phyloP scores from a whole-genome alignment of 352 stramenopile species.

The Globisporangium viniferum region DNA sequence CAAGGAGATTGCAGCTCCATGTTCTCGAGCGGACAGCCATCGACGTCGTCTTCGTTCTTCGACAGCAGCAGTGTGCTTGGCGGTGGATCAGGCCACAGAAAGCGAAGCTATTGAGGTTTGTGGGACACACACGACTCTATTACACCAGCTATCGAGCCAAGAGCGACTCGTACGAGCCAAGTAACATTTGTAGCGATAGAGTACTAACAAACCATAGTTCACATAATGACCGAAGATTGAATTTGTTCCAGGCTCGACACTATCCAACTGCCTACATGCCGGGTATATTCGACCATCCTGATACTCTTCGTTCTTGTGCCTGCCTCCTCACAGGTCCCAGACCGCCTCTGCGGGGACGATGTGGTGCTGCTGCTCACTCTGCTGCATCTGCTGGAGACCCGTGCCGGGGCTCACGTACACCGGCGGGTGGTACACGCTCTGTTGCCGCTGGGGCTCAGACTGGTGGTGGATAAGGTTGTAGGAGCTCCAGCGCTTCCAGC shows the following conservation, averaged over 20 bases:
- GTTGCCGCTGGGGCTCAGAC: conserved; percentile 23
- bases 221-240: too few species aligned
- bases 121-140: too few species aligned
- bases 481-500: conserved; percentile 77
- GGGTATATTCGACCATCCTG: too few species aligned
- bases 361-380: conserved; percentile 25
- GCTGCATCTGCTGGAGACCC: conserved; percentile 10
- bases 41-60: background rate
- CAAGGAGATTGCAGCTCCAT: background rate
- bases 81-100: background rate
- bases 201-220: too few species aligned
- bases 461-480: conserved; percentile 70
- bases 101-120: background rate
- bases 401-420: conserved; percentile 36
- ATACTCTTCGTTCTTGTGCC: background rate
- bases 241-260: too few species aligned
- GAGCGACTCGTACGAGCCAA: too few species aligned
- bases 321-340: conserved; percentile 56
- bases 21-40: background rate
- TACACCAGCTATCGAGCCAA: too few species aligned
- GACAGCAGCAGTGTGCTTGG: background rate
- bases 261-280: too few species aligned
- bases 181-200: too few species aligned
- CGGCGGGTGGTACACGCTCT: conserved; percentile 44
- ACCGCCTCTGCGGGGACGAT: conserved; percentile 50